phyloP scores from a whole-genome alignment of 2,329 filamentous ascomycete genomes.

The Penicillium sp. region DNA sequence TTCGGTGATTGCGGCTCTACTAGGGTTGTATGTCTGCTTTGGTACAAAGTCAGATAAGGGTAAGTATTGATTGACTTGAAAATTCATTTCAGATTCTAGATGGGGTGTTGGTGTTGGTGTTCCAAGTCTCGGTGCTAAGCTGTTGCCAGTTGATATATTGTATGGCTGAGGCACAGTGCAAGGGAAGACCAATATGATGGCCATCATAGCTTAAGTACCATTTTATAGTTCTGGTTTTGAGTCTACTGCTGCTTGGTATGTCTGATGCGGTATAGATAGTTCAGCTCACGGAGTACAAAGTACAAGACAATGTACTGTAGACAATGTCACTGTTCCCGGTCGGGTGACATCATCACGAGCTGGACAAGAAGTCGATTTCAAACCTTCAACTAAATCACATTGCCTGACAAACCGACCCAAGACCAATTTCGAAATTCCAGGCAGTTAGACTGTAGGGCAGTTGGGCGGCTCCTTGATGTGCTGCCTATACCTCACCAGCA shows the following conservation, averaged over 20 bases:
- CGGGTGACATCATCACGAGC: slow-evolving; percentile 28
- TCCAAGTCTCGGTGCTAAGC: too few relatives aligned
- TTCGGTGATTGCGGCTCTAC: background rate
- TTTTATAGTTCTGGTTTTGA: too few relatives aligned
- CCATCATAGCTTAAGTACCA: too few relatives aligned
- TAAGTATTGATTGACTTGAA: background rate
- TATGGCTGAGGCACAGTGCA: background rate
- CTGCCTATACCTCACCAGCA: background rate
- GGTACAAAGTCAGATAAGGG: background rate
- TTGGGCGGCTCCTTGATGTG: background rate
- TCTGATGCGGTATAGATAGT: background rate
- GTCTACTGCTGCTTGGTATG: background rate
- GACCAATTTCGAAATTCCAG: background rate
- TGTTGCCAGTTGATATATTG: too few relatives aligned
- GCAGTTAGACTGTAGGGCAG: background rate
- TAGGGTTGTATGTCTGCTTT: background rate
- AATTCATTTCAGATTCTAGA: background rate
- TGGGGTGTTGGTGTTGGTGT: too few relatives aligned
- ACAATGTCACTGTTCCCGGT: slow-evolving; percentile 1
- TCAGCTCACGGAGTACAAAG: background rate
- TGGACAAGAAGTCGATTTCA: background rate
- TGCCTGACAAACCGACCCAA: background rate
- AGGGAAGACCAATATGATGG: background rate
- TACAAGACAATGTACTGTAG: background rate
- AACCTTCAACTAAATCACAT: background rate